These are phyloP conservation scores for Elasticomyces elasticus DNA, from an alignment of 495 filamentous ascomycete species.

Conservation along the genomic window DNA sequence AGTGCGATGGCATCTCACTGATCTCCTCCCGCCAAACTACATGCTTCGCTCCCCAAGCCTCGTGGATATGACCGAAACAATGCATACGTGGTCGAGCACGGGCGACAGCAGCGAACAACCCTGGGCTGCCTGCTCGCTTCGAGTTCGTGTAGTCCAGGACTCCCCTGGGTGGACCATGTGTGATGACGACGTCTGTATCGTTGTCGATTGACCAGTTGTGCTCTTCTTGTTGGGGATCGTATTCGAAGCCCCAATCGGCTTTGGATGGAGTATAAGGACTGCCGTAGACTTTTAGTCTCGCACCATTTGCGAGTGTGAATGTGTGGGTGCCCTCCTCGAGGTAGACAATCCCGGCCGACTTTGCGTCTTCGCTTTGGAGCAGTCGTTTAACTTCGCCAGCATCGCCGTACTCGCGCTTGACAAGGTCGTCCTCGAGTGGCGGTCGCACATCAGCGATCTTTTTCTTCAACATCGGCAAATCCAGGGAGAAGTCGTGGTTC, in stretches of 20 bases:
- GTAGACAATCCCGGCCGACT: conserved; percentile 54
- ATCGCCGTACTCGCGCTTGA: neutral
- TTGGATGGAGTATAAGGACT: conserved; percentile 59
- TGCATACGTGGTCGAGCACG: conserved; percentile 49
- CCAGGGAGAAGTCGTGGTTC: conserved; percentile 68
- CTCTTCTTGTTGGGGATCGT: conserved; percentile 29
- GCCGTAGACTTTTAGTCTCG: conserved; percentile 53
- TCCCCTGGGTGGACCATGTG: conserved; percentile 59
- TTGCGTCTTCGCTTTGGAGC: conserved; percentile 32
- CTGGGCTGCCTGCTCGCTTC: conserved; percentile 43
- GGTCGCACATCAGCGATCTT: neutral
- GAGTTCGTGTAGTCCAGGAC: conserved; percentile 43
- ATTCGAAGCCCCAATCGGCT: conserved; percentile 53
- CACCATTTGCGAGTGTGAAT: conserved; percentile 49
- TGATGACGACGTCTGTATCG: conserved; percentile 35
- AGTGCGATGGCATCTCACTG: conserved; percentile 16
- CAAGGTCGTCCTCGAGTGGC: neutral
- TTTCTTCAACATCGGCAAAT: conserved; percentile 29
- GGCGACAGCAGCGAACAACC: conserved; percentile 47
- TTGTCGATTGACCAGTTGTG: conserved; percentile 45
- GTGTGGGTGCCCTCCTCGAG: conserved; percentile 54
- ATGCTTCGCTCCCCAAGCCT: conserved; percentile 57
- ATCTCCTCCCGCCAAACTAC: conserved; percentile 43
- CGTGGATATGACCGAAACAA: conserved; percentile 70
- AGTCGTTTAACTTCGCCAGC: conserved; percentile 1